Evolutionary conservation across 1,284 basidiomycete species (phyloP).

Genomic region (Chondrostereum purpureum): DNA sequence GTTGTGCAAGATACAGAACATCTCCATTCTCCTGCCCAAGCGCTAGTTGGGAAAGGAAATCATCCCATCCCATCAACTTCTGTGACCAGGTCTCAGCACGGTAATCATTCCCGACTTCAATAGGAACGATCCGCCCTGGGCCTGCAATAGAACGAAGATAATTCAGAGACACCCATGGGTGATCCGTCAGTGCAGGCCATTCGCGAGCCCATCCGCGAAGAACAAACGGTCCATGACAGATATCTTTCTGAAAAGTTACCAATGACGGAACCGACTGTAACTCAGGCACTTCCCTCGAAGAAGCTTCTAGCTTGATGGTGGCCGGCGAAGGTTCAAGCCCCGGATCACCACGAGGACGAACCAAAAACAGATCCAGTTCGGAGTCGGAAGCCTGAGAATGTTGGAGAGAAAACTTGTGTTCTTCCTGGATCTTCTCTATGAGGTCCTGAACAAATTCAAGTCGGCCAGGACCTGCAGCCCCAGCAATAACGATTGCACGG

Average conservation of each 20-base stretch:
- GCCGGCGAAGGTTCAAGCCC: background rate
- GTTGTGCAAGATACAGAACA: slow-evolving; percentile 85
- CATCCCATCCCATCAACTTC: slow-evolving; percentile 71
- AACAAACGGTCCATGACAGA: slow-evolving; percentile 62
- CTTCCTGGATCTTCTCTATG: slow-evolving; percentile 44
- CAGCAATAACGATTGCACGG: slow-evolving; percentile 78
- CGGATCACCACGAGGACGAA: background rate
- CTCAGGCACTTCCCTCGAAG: slow-evolving; percentile 28
- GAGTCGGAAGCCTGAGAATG: slow-evolving; percentile 10
- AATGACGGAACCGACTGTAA: slow-evolving; percentile 47
- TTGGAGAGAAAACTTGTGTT: slow-evolving; percentile 18
- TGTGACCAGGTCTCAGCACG: slow-evolving; percentile 80
- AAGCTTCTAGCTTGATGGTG: slow-evolving; percentile 15
- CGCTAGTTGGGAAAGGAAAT: slow-evolving; percentile 58
- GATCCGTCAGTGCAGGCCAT: slow-evolving; percentile 68
- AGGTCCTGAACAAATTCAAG: slow-evolving; percentile 55
- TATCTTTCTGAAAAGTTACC: slow-evolving; percentile 38
- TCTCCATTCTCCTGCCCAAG: slow-evolving; percentile 30
- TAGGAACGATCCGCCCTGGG: slow-evolving; percentile 78
- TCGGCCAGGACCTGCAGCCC: slow-evolving; percentile 60
- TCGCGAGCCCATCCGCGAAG: slow-evolving; percentile 52
- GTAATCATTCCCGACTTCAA: slow-evolving; percentile 88
- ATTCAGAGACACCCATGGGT: slow-evolving; percentile 58
- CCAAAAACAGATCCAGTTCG: too few relatives aligned
- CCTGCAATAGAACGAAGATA: slow-evolving; percentile 71